These are phyloP conservation scores for Hyphopichia fennica DNA, from an alignment of 1,139 yeast genomes.

Conservation along the genomic window DNA sequence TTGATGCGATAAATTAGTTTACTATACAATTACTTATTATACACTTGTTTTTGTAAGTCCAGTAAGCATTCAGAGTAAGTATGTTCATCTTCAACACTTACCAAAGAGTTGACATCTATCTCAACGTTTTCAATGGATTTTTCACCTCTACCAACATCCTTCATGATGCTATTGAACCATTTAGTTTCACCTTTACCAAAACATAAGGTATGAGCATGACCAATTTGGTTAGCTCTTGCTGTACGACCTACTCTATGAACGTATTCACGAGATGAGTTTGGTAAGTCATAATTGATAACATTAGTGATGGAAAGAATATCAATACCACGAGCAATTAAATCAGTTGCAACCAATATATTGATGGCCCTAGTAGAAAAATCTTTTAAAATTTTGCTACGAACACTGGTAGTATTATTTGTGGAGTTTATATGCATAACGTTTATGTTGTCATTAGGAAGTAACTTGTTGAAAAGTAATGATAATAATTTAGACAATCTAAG, in stretches of 20 bases:
- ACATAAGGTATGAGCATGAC: conserved; percentile 69
- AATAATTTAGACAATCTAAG: conserved; percentile 69
- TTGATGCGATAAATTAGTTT: too few species aligned
- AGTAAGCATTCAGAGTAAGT: conserved; percentile 25
- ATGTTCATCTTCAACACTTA: conserved; percentile 26
- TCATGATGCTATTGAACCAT: conserved; percentile 58
- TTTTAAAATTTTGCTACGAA: conserved; percentile 49
- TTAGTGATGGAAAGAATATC: conserved; percentile 71
- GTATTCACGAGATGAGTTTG: conserved; percentile 85
- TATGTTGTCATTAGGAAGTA: conserved; percentile 12
- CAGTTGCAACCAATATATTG: conserved; percentile 78
- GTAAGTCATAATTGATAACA: conserved; percentile 88
- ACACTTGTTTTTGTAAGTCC: conserved; percentile 24
- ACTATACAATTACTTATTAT: not conserved
- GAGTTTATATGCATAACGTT: conserved; percentile 44
- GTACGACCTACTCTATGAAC: conserved; percentile 97
- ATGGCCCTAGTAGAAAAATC: conserved; percentile 53
- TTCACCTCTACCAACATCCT: conserved; percentile 36
- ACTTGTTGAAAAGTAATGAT: conserved; percentile 38
- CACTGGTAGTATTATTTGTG: conserved; percentile 46
- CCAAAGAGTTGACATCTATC: conserved; percentile 16
- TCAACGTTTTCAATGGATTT: conserved; percentile 23
- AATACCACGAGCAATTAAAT: conserved; percentile 91
- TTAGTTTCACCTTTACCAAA: conserved; percentile 75
- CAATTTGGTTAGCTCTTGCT: conserved; percentile 83